A percentile compares a stretch with the other conserved stretches of the same genome.
Conservation (phyloP, 176 grass and related monocot genomes). For the Carex littledalei region DNA sequence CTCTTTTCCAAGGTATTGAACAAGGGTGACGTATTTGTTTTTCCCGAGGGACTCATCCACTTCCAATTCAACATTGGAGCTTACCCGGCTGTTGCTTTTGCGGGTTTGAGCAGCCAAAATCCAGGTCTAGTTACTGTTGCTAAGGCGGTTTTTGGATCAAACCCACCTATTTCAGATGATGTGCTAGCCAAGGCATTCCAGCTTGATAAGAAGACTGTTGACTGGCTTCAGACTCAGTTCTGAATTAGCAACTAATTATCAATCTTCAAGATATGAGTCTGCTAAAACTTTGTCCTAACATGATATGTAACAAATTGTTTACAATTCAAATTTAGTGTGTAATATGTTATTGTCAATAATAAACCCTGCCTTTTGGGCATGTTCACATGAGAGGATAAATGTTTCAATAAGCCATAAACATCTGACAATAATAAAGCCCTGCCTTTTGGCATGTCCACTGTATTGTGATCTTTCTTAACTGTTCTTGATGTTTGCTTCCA, state of each 20-base stretch:
- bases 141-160: neutral
- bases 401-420: neutral
- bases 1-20: conserved; percentile 1
- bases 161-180: conserved; percentile 15
- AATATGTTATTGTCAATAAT: neutral
- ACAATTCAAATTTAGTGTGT: neutral
- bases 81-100: neutral
- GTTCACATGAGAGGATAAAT: neutral
- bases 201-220: neutral
- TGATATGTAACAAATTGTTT: neutral
- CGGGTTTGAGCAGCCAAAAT: neutral
- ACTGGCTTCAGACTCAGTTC: conserved; percentile 5
- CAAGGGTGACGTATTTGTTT: conserved; percentile 12
- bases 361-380: neutral
- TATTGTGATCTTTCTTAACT: neutral
- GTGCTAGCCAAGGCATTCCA: neutral
- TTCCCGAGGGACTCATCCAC: neutral
- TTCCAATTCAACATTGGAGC: conserved; percentile 1
- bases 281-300: too few species aligned
- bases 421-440: neutral
- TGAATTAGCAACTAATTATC: neutral
- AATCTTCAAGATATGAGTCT: too few species aligned
- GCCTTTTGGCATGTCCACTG: too few species aligned
- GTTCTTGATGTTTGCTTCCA: too few species aligned
- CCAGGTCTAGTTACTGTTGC: neutral